phyloP scores from a whole-genome alignment of 192 early-diverging fungal species.

The Piromyces sp. region DNA sequence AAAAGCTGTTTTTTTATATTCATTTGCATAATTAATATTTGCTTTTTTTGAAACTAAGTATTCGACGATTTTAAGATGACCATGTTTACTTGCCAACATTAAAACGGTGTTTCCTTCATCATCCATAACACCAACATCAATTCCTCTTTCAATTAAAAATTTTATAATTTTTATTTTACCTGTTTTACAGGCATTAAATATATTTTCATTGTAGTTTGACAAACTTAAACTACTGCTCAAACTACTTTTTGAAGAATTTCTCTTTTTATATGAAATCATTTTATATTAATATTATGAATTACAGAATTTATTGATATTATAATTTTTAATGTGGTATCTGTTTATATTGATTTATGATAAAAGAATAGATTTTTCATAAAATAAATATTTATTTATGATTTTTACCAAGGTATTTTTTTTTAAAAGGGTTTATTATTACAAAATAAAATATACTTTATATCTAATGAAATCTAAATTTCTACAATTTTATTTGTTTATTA shows the following conservation, averaged over 20 bases:
- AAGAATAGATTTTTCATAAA: too few relatives aligned
- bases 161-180: neutral
- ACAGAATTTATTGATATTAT: too few relatives aligned
- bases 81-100: neutral
- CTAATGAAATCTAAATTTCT: too few relatives aligned
- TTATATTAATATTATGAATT: too few relatives aligned
- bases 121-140: neutral
- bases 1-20: neutral
- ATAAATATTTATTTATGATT: too few relatives aligned
- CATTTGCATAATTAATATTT: neutral
- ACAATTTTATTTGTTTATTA: too few relatives aligned
- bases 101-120: neutral
- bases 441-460: too few relatives aligned
- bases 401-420: too few relatives aligned
- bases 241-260: neutral
- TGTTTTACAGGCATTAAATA: neutral
- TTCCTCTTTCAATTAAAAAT: neutral
- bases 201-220: neutral
- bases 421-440: too few relatives aligned
- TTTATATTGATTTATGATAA: too few relatives aligned
- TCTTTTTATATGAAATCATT: neutral
- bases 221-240: neutral
- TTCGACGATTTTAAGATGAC: neutral
- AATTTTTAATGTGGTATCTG: too few relatives aligned
- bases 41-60: neutral